These are phyloP conservation scores for Pterocarpus santalinus DNA, from an alignment of 306 rosid genomes.

Conservation along the genomic window DNA sequence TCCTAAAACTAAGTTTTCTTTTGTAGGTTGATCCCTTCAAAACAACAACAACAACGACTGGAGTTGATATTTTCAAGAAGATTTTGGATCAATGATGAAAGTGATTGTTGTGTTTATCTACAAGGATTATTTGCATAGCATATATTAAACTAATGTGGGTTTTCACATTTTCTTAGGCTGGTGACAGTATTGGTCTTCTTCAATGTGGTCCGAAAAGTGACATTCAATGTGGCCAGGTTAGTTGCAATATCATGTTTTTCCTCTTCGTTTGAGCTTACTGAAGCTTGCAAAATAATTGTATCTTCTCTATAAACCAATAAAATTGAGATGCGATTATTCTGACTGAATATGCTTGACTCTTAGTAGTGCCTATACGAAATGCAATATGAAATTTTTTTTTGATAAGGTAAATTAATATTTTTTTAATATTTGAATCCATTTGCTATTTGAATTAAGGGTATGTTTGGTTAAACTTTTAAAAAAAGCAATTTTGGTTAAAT, in stretches of 20 bases:
- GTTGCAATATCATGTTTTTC: slow-evolving; percentile 39
- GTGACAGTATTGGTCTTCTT: slow-evolving; percentile 99
- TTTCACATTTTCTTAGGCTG: slow-evolving; percentile 69
- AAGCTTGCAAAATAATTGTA: too few species aligned
- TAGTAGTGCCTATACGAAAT: too few species aligned
- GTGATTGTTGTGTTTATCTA: slow-evolving; percentile 45
- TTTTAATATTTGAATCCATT: too few species aligned
- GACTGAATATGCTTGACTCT: too few species aligned
- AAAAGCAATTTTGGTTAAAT: too few species aligned
- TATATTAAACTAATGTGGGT: slow-evolving; percentile 37
- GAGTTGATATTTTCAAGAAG: slow-evolving; percentile 99
- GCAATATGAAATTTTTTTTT: too few species aligned
- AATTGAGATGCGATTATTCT: too few species aligned
- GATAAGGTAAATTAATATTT: too few species aligned
- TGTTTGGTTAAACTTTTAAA: too few species aligned
- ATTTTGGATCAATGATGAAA: slow-evolving; percentile 94
- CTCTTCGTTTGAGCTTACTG: neutral
- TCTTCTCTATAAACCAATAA: too few species aligned
- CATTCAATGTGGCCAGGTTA: slow-evolving; percentile 95
- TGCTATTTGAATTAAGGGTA: too few species aligned
- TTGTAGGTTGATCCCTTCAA: slow-evolving; percentile 72
- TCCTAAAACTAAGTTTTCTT: slow-evolving; percentile 42
- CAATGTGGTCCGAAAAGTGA: slow-evolving; percentile 96
- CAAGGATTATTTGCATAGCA: slow-evolving; percentile 22
- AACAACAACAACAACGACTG: slow-evolving; percentile 91